Conservation (phyloP, 176 grass and related monocot species). For the Raddia guianensis region DNA sequence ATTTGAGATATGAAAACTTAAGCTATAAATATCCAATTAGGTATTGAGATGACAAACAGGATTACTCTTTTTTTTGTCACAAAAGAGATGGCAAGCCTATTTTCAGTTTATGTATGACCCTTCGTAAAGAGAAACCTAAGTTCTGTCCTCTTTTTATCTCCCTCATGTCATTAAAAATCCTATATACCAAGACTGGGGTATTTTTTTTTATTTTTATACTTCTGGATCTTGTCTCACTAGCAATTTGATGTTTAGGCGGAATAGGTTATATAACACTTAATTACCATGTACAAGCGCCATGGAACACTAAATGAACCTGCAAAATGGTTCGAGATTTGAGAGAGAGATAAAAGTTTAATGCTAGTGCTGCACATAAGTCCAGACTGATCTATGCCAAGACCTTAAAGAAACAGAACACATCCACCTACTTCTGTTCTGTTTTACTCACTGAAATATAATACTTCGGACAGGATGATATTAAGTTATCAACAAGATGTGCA, state of each 20-base stretch:
- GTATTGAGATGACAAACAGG: no score
- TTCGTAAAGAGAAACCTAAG: no score
- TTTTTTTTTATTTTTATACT: slow-evolving; percentile 48
- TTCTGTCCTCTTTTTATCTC: no score
- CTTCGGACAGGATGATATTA: slow-evolving; percentile 11
- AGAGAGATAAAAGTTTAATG: background rate
- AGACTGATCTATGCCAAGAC: background rate
- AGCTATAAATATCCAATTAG: no score
- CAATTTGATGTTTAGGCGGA: background rate
- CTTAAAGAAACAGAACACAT: background rate
- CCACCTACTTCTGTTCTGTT: background rate
- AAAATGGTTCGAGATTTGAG: background rate
- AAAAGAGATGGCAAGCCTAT: no score
- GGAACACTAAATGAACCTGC: slow-evolving; percentile 4
- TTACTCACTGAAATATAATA: background rate
- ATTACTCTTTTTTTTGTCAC: no score
- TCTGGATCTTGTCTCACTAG: slow-evolving; percentile 43
- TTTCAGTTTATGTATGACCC: no score
- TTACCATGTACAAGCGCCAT: slow-evolving; percentile 11
- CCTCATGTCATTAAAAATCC: no score
- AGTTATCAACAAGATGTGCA: background rate
- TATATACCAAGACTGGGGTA: background rate
- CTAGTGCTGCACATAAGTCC: background rate
- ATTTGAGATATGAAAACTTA: no score
- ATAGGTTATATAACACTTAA: slow-evolving; percentile 11